Base-by-base conservation (phyloP, 1,284 basidiomycete genomes). In the Boletellus dicymbophilus region DNA sequence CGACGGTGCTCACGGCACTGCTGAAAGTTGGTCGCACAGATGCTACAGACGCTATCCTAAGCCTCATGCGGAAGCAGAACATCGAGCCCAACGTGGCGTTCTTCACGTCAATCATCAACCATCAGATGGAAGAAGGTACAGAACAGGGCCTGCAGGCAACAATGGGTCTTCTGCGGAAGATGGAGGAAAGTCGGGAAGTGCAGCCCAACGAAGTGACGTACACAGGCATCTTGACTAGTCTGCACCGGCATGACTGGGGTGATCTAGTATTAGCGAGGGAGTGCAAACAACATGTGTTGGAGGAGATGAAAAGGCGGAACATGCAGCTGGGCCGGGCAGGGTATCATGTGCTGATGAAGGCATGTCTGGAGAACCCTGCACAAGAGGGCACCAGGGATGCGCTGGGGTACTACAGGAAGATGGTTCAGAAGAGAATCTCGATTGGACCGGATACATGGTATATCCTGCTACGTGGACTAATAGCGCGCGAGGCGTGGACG, bases 271-370 rank as follows among this genome's bases (percentile, higher is more conserved):
- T 76, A 28, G 72, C 72, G 15, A 70, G 78, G 43, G 69, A 76
- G 51, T 78, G 77, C 56, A 75, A 71, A 52, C 60, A 67, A 39
- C 72, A 79, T 30, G 77, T 93, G 42, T 63, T 84, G 46, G 61
- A 68, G 41, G 76, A 78, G 56, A 92, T 94, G 85, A 74, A 72
- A 61, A 70, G 61, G 37, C 73, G 75, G 15, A 74, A 75, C 0
- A 67, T 88, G 46, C 66, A 71, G 31, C 73, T 87, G 38, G 84
- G 79, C 55, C 71, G 79, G 34, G 74, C 80, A 25, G 81, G 81
- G n/a, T 93, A 89, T 69, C 85, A 93, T 61, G 78, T 86, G 53
- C 72, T 95, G 39, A 77, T 95, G 52, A 78, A 77, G 49, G 80
- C 84, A 13, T 80, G 80, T 55, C 67, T 91, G 51, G 73, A 76